A percentile compares a stretch with the other conserved stretches of the same genome.
Evolutionary conservation across 2,329 filamentous ascomycete genomes (phyloP).

Genomic region (Dothidotthia symphoricarpi): DNA sequence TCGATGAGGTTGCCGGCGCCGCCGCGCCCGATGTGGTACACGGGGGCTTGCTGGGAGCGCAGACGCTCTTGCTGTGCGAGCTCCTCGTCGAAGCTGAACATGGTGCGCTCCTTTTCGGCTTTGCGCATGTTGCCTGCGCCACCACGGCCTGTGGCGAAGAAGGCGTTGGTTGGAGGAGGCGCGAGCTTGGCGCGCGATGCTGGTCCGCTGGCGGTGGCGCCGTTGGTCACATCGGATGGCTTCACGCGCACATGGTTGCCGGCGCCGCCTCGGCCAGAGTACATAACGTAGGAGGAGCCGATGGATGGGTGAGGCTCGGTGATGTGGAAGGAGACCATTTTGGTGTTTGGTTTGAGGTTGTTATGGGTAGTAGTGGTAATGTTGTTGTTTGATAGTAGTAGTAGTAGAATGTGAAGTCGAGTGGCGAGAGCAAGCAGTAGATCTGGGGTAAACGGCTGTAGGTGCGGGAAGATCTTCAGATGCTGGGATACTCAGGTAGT

Average conservation of each 20-base stretch:
- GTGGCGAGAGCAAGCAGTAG: constrained; percentile 6
- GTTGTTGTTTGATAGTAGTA: constrained; percentile 10
- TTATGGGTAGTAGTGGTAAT: no score
- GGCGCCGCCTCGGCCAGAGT: constrained; percentile 58
- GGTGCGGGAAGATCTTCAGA: constrained; percentile 10
- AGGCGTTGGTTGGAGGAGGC: constrained; percentile 46
- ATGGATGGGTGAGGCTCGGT: constrained; percentile 62
- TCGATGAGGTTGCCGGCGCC: constrained; percentile 57
- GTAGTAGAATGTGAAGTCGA: constrained; percentile 12
- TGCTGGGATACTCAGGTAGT: constrained; percentile 19
- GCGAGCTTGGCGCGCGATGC: constrained; percentile 52
- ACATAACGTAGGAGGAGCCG: constrained; percentile 48
- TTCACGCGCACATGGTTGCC: constrained; percentile 58
- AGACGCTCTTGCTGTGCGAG: constrained; percentile 57
- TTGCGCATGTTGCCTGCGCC: constrained; percentile 64
- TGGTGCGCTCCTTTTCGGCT: constrained; percentile 54
- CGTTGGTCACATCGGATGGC: constrained; percentile 54
- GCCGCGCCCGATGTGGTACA: constrained; percentile 64
- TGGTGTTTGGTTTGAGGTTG: constrained; percentile 14
- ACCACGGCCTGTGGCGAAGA: constrained; percentile 66
- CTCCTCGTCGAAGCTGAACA: constrained; percentile 69
- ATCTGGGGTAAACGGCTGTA: constrained; percentile 14
- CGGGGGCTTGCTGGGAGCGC: constrained; percentile 56
- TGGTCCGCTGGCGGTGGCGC: constrained; percentile 46
- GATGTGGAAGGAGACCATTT: constrained; percentile 52